Evolutionary conservation across 176 grass and related monocot genomes (phyloP), one percentile per base, ranked within the genome.

Genomic region (Cenchrus fungigraminus): DNA sequence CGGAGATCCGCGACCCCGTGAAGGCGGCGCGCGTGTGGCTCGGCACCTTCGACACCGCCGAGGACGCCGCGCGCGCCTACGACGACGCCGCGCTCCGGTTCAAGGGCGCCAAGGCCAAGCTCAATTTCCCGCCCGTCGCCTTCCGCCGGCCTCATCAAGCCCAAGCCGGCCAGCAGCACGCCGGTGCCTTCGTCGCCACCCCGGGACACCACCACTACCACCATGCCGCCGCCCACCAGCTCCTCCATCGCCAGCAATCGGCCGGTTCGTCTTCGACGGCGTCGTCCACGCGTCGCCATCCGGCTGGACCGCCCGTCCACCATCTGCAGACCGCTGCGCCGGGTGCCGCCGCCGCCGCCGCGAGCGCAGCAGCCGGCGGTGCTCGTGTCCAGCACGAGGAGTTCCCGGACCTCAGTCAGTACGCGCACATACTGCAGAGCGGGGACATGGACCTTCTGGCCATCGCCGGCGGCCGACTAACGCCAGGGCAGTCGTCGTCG

Each of bases 1-100:
- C 93, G 42, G 97, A 99, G 84, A 99, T 99, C 73, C 90, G 97
- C 0, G 91, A 99, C 83, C 93, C 97, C 0, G 64, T 59, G 47
- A 89, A 84, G 84, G 87, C 84, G 7, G 79, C 80, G 31, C 87
- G 91, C 5, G 87, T 89, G 46, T 92, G 91, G 87, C 84, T 92
- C 4, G 91, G 87, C 84, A 92, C 91, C 47, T 92, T 92, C 83
- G 70, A 76, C 63, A 92, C 76, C 2, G 91, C 84, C 46, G 80
- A 87, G 84, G 87, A 8, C 52, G 91, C 91, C 32, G 91, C 91
- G 1, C 60, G 87, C 25, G 91, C 91, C 70, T 92, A 92, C 84
- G 91, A 92, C 69, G 87, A 57, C 63, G 87, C 91, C 6, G 87
- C 91, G 17, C 45, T 87, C 47, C 84, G 87, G 17, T 89, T 92